These are phyloP conservation scores for Pontederia crassipes DNA, from an alignment of 176 grass and related monocot genomes.

Conservation along the genomic window DNA sequence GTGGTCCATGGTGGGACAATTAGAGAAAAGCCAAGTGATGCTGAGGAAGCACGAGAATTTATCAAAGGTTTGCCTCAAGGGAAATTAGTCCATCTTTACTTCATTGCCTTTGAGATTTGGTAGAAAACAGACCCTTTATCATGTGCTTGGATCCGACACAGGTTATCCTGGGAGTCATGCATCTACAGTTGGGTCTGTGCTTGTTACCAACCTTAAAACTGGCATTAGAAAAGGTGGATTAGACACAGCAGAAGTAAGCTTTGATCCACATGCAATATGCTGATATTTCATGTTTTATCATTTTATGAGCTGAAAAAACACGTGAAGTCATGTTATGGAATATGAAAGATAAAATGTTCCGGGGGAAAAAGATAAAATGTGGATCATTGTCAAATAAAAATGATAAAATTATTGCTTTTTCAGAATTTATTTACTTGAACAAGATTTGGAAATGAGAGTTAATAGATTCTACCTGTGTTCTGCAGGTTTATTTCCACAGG, in stretches of 20 bases:
- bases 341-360: neutral
- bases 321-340: neutral
- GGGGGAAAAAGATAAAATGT: no score
- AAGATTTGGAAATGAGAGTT: no score
- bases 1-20: conserved; percentile 87
- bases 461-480: conserved; percentile 14
- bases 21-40: conserved; percentile 83
- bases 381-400: no score
- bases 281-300: no score
- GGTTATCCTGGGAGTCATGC: conserved; percentile 89
- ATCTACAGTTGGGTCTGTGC: conserved; percentile 76
- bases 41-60: conserved; percentile 75
- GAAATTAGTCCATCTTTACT: neutral
- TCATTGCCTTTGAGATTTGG: neutral
- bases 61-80: conserved; percentile 51
- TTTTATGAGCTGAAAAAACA: neutral
- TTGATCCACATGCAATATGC: conserved; percentile 1
- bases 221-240: conserved; percentile 62
- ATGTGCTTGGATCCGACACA: conserved; percentile 12
- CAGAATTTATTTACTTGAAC: no score
- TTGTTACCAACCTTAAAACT: conserved; percentile 85
- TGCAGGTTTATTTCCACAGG: conserved; percentile 87
- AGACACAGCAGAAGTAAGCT: conserved; percentile 84
- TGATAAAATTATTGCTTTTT: no score
- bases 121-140: neutral